Conservation (phyloP, 164 flowering plant species). For the Vitis riparia region DNA sequence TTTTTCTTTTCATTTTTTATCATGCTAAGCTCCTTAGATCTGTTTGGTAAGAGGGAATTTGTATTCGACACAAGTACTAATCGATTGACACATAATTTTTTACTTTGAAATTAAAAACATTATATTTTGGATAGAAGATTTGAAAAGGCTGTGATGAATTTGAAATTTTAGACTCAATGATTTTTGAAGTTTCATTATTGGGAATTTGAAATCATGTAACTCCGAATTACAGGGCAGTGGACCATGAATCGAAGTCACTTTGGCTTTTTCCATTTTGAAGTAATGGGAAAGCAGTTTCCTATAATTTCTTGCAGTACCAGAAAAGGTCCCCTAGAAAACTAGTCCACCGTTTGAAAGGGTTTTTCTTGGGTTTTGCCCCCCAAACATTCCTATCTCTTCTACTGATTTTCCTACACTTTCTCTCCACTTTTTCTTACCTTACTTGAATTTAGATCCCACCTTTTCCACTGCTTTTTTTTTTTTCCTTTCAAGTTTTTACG, state of each 20-base stretch:
- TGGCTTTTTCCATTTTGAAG: slow-evolving; percentile 3
- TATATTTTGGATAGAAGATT: not conserved
- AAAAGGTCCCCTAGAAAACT: slow-evolving; percentile 1
- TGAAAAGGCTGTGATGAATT: too few species aligned
- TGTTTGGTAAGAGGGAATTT: not conserved
- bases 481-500: not conserved
- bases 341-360: not conserved
- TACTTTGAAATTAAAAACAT: not conserved
- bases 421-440: not conserved
- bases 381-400: slow-evolving; percentile 1
- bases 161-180: not conserved
- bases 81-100: too few species aligned
- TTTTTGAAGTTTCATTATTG: not conserved
- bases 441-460: not conserved
- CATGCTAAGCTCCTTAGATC: not conserved
- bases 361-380: slow-evolving; percentile 5
- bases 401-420: not conserved
- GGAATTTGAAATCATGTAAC: not conserved
- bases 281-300: not conserved
- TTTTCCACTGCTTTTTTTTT: not conserved
- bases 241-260: not conserved
- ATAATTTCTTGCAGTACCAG: not conserved
- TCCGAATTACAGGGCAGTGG: not conserved
- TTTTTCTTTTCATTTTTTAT: not conserved
- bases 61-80: not conserved